Evolutionary conservation across 768 basidiomycete species (phyloP), one percentile per base, ranked within the genome.

Genomic region (Termitomyces sp.): DNA sequence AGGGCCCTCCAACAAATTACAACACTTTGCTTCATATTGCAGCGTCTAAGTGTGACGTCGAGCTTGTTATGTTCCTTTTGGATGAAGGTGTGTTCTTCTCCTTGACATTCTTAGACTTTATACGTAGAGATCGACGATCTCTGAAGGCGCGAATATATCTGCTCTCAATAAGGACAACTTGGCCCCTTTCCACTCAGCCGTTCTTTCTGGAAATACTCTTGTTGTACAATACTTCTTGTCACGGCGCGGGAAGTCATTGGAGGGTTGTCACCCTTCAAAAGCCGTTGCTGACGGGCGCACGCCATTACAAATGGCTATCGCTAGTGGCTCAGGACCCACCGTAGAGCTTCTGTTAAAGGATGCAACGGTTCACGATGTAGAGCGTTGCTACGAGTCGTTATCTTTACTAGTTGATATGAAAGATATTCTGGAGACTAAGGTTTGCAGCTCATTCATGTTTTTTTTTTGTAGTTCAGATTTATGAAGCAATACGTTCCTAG

Each of bases 351-450:
- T 75, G 45, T 62, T 70, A 17, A 72, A 71, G 52, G 65, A 75
- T 56, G 74, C 72, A 9, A 71, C 72, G 9, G 71, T 72, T 32
- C 72, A 73, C 51, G 69, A 74, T 43, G 72, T 73, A 22, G 66
- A 70, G 52, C 61, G 65, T 38, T 72, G 70, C 49, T 74, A 70
- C 69, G 64, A 64, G 45, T 61, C 60, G 24, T 51, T 53, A 35
- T 48, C 56, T 19, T 51, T 58, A 51, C 60, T 56, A 44, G 59
- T 60, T 28, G 54, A 59, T 37, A 58, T 71, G 51, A 71, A 65
- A 53, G 59, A 65, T 26, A 61, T 70, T 44, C 60, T 73, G 32
- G 59, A 58, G 42, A 71, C 54, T 28, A 75, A 75, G 64, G 71
- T 70, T 32, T 44, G 51, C 28, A 35, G 7, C 47, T 28, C n/a